Evolutionary conservation across 1,284 basidiomycete genomes (phyloP), one percentile per base, ranked within the genome.

Genomic region (Mrakiaceae sp.): DNA sequence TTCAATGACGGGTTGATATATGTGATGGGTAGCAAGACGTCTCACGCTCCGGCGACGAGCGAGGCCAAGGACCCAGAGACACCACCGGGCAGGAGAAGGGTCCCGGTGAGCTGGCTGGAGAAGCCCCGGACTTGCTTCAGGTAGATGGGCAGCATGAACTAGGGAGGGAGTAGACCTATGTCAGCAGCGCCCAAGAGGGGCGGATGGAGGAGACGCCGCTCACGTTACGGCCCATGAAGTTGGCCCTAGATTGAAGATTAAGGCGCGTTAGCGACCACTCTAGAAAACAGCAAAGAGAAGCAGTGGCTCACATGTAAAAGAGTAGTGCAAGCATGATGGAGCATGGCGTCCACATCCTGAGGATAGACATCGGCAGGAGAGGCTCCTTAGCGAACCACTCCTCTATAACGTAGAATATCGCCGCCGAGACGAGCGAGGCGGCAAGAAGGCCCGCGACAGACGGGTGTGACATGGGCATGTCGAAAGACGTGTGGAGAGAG

Each of bases 81-180:
- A 10, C 69, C 69, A 44, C 58, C 62, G 2, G 72, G 72, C 3
- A 73, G 66, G 2, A 72, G 64, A 12, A 72, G 50, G 5, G 69
- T 44, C 5, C 72, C 72, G 4, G 71, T 70, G 9, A 70, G 55
- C 4, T 64, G 67, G 0, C 70, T 70, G 53, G 71, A 70, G 40
- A 69, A 66, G 3, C 69, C 71, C 44, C 72, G 49, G 14, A 69
- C 65, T 7, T 72, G 67, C 50, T 73, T 71, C 2, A 73, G 65
- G 62, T 73, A 73, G 12, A 72, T 68, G 11, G 72, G 72, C 40
- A 72, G 69, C 69, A 71, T 70, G 66, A 69, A 73, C 2, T 27
- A 27, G 27, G 27, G 27, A 27, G 27, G 27, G 27, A 27, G 27
- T 27, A 27, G 27, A 58, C 9, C 52, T 54, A 27, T 27, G 27